These are phyloP conservation scores for Termitomyces sp. DNA, from an alignment of 768 basidiomycete genomes.

Conservation along the genomic window DNA sequence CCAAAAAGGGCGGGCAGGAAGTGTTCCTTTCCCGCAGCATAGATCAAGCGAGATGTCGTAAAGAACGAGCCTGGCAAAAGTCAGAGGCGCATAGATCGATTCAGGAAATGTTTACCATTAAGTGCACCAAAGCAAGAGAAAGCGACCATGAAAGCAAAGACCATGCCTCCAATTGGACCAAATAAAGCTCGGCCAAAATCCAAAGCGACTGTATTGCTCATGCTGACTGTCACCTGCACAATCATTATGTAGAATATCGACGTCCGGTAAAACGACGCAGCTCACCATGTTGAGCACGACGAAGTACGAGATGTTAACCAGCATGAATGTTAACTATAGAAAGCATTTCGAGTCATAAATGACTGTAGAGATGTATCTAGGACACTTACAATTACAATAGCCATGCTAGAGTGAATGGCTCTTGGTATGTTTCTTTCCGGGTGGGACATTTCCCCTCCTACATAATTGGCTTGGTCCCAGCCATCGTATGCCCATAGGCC, in stretches of 20 bases:
- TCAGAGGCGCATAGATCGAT: not conserved
- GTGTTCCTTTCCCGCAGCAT: constrained; percentile 82
- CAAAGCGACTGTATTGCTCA: constrained; percentile 82
- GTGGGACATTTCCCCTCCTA: constrained; percentile 82
- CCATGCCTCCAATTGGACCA: constrained; percentile 77
- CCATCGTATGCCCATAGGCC: constrained; percentile 96
- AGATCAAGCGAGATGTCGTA: constrained; percentile 81
- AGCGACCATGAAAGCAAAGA: constrained; percentile 90
- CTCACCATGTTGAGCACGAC: constrained; percentile 81
- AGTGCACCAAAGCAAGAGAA: constrained; percentile 94
- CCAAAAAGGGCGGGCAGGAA: constrained; percentile 86
- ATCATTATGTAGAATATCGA: not conserved
- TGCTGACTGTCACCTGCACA: constrained; percentile 52
- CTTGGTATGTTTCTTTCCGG: constrained; percentile 84
- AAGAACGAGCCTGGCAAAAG: constrained; percentile 52
- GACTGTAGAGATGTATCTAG: not conserved
- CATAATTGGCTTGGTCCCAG: constrained; percentile 92
- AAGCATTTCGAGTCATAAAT: not conserved
- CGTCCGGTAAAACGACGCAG: not conserved
- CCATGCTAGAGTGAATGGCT: constrained; percentile 89
- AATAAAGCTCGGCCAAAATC: constrained; percentile 90
- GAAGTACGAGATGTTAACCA: constrained; percentile 88
- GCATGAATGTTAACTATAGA: constrained; percentile 63
- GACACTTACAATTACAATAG: constrained; percentile 60
- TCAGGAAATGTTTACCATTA: constrained; percentile 50